Evolutionary conservation across 2,329 filamentous ascomycete genomes (phyloP).

Genomic region (Sphaerulina musiva): DNA sequence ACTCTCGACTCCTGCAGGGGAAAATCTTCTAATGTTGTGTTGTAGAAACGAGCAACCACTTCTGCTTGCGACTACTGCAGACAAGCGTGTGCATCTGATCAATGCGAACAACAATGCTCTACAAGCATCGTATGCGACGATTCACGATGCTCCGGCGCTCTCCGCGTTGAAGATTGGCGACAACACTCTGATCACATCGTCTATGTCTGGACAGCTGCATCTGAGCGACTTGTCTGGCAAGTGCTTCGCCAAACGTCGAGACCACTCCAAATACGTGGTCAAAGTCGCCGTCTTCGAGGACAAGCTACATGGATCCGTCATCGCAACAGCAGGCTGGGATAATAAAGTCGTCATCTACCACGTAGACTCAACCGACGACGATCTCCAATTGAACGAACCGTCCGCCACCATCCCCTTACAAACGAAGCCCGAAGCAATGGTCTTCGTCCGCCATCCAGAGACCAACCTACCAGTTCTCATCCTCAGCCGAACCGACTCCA

Average conservation of each 20-base stretch:
- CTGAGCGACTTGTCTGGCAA: slow-evolving; percentile 41
- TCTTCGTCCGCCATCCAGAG: slow-evolving; percentile 49
- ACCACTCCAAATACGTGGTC: slow-evolving; percentile 55
- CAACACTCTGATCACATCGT: slow-evolving; percentile 47
- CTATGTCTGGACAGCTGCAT: slow-evolving; percentile 54
- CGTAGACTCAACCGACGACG: slow-evolving; percentile 4
- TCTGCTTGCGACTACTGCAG: slow-evolving; percentile 44
- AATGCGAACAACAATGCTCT: slow-evolving; percentile 34
- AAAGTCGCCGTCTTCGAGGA: slow-evolving; percentile 41
- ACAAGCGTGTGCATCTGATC: slow-evolving; percentile 46
- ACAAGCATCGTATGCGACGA: slow-evolving; percentile 33
- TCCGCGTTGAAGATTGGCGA: slow-evolving; percentile 42
- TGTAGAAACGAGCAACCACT: slow-evolving; percentile 16
- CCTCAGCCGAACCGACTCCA: slow-evolving; percentile 52
- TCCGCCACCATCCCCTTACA: slow-evolving; percentile 40
- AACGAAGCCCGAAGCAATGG: slow-evolving; percentile 53
- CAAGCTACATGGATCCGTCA: slow-evolving; percentile 28
- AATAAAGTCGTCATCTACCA: slow-evolving; percentile 50
- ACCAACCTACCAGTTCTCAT: slow-evolving; percentile 45
- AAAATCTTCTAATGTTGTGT: background rate
- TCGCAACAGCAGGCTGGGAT: slow-evolving; percentile 59
- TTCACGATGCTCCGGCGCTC: slow-evolving; percentile 50
- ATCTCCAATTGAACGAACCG: slow-evolving; percentile 34
- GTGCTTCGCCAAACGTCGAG: slow-evolving; percentile 45
- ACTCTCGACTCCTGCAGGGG: background rate